Percentiles rank a stretch among this genome's conserved stretches.
Conservation (phyloP, 2,329 filamentous ascomycete genomes). For the Scytalidium lignicola region DNA sequence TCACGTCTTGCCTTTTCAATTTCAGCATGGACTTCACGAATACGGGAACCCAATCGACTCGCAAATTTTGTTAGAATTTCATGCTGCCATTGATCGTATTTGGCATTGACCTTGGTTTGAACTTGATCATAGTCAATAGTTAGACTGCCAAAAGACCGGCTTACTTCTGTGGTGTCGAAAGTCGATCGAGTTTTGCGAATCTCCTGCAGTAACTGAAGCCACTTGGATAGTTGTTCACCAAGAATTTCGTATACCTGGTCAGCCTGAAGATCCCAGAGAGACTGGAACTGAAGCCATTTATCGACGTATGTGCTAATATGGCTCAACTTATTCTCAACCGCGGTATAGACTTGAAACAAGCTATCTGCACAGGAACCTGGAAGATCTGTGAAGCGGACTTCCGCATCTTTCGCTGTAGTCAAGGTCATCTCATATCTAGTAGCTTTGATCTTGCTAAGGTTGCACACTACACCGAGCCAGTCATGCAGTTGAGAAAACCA, state of each 20-base stretch:
- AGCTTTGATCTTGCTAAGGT: conserved; percentile 88
- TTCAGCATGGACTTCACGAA: conserved; percentile 88
- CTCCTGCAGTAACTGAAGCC: conserved; percentile 94
- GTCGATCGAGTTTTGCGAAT: conserved; percentile 93
- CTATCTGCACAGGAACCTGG: conserved; percentile 77
- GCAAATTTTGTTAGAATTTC: conserved; percentile 95
- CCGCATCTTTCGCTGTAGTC: conserved; percentile 58
- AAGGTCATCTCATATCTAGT: conserved; percentile 90
- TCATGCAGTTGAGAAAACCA: conserved; percentile 92
- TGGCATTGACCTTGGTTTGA: conserved; percentile 96
- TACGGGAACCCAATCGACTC: conserved; percentile 77
- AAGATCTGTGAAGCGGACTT: conserved; percentile 75
- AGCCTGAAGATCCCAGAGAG: conserved; percentile 93
- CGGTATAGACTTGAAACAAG: conserved; percentile 73
- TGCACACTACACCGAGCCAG: conserved; percentile 91
- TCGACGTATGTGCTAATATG: conserved; percentile 84
- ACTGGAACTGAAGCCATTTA: conserved; percentile 98
- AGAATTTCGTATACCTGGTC: conserved; percentile 92
- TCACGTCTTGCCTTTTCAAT: conserved; percentile 87
- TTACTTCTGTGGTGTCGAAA: conserved; percentile 95
- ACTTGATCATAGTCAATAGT: conserved; percentile 98
- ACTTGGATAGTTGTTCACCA: conserved; percentile 84
- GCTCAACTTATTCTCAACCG: conserved; percentile 76
- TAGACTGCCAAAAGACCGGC: conserved; percentile 86
- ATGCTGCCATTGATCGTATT: conserved; percentile 99